Evolutionary conservation across 805 yeast genomes (phyloP), one percentile per base, ranked within the genome.

Genomic region (Barnettozyma botsteinii): DNA sequence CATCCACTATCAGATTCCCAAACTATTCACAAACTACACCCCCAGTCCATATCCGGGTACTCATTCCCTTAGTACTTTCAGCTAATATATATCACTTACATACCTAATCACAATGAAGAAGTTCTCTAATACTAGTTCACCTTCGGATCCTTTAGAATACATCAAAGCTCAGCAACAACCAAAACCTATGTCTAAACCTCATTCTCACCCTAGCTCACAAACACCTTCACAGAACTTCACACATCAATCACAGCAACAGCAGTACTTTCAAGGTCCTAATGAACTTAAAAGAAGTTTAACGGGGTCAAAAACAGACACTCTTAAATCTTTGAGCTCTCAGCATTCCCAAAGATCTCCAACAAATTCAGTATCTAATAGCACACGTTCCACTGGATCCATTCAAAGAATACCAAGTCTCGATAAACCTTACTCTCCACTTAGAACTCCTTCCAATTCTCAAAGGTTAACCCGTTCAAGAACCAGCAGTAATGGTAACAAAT

Each of bases 371-470:
- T 21, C 49, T 12, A 33, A n/a, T 24, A 46, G 32, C 19, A 32
- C 35, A 14, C 52, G 57, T 7, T 50, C 52, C 4, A 43, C 52
- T 17, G 40, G 33, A 26, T 29, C 51, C 11, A 19, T 41, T 4
- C 57, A 50, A 28, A 39, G 59, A 39, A 38, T 46, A 22, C 27
- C 55, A 14, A 36, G 49, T n/a, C 36, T 41, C 10, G 57, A 53
- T 3, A 47, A 45, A 21, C 28, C 46, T 3, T 52, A 52, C 33
- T 48, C 57, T 1, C 56, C 59, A 1, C 52, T 35, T 2, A 53
- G 60, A 49, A 50, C 58, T 0, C 50, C 55, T 3, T 50, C 58
- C 1, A 46, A 39, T 9, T 43, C 58, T 1, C 35, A 38, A 13
- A 37, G 59, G 21, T 28, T 41, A 13, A 17, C 38, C 7, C 52